These are phyloP conservation scores for Cercospora sp. DNA, from an alignment of 2,329 filamentous ascomycete species.

Conservation along the genomic window DNA sequence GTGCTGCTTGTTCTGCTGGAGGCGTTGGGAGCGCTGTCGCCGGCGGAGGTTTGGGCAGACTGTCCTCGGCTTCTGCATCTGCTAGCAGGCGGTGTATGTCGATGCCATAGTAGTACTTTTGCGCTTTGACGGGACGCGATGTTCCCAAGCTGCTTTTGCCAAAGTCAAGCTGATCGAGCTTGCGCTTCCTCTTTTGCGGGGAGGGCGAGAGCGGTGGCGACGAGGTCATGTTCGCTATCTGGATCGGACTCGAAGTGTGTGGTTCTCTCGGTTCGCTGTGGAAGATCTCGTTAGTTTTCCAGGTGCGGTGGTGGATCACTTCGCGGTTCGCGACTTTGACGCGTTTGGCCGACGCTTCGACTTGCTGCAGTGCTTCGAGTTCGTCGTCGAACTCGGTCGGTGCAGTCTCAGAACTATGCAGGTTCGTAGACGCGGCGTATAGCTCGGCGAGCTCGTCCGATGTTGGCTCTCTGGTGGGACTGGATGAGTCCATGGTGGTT, in stretches of 20 bases:
- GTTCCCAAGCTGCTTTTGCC: constrained; percentile 30
- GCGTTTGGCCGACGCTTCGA: constrained; percentile 49
- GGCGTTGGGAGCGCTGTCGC: constrained; percentile 34
- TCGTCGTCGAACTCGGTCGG: constrained; percentile 30
- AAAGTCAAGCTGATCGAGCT: constrained; percentile 32
- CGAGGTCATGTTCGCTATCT: constrained; percentile 63
- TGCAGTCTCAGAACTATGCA: constrained; percentile 13
- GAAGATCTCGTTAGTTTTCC: constrained; percentile 50
- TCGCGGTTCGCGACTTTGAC: constrained; percentile 45
- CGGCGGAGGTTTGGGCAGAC: constrained; percentile 37
- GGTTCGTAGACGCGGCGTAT: constrained; percentile 11
- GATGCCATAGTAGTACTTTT: constrained; percentile 83
- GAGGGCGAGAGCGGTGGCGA: constrained; percentile 52
- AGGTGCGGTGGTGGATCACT: constrained; percentile 54
- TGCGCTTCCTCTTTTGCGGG: constrained; percentile 34
- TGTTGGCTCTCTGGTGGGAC: constrained; percentile 18
- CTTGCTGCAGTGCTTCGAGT: constrained; percentile 43
- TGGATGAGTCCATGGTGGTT: constrained; percentile 15
- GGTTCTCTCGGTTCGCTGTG: constrained; percentile 45
- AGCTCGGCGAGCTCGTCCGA: constrained; percentile 23
- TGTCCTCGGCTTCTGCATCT: constrained; percentile 63
- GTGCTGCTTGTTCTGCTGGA: constrained; percentile 42
- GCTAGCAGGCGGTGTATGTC: constrained; percentile 83
- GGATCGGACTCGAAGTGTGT: constrained; percentile 53
- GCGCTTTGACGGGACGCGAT: constrained; percentile 59